Percentiles rank a stretch among this genome's conserved stretches.
Conservation (phyloP, 2,329 filamentous ascomycete species). For the Sclerotinia spermophila region DNA sequence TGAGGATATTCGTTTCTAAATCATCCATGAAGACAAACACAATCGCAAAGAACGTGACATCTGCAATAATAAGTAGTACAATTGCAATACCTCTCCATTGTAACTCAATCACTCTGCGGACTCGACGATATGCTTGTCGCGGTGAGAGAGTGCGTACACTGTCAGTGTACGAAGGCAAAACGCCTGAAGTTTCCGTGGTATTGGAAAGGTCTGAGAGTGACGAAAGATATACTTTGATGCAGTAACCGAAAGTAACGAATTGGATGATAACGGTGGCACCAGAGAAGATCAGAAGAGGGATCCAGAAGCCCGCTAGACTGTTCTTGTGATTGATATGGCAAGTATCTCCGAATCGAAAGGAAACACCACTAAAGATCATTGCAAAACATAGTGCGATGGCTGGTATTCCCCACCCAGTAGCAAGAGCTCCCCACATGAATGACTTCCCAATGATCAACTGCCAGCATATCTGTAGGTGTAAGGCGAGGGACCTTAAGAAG, state of each 20-base stretch:
- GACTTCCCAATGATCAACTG: slow-evolving; percentile 81
- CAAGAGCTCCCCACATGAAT: slow-evolving; percentile 85
- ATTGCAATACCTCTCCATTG: slow-evolving; percentile 94
- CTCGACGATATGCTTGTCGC: slow-evolving; percentile 80
- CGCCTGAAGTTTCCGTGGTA: slow-evolving; percentile 65
- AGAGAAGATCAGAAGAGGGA: slow-evolving; percentile 76
- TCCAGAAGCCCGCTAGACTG: slow-evolving; percentile 84
- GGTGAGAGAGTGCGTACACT: slow-evolving; percentile 74
- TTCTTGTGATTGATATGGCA: slow-evolving; percentile 93
- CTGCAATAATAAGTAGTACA: slow-evolving; percentile 81
- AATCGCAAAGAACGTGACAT: slow-evolving; percentile 91
- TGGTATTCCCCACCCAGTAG: slow-evolving; percentile 80
- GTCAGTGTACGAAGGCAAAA: slow-evolving; percentile 67
- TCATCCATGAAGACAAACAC: slow-evolving; percentile 87
- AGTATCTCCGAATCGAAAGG: slow-evolving; percentile 83
- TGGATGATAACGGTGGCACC: slow-evolving; percentile 75
- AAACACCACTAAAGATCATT: slow-evolving; percentile 83
- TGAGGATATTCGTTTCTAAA: slow-evolving; percentile 40
- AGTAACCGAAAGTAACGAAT: slow-evolving; percentile 83
- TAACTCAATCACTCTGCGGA: slow-evolving; percentile 80
- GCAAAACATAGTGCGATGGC: slow-evolving; percentile 70
- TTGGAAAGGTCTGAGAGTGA: slow-evolving; percentile 71
- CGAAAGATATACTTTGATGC: slow-evolving; percentile 88
- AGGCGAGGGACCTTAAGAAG: slow-evolving; percentile 82
- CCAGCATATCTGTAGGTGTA: slow-evolving; percentile 98